Percentiles rank a stretch among this genome's conserved stretches.
Evolutionary conservation across 495 filamentous ascomycete genomes (phyloP).

Genomic region (Geoglossum glabrum): DNA sequence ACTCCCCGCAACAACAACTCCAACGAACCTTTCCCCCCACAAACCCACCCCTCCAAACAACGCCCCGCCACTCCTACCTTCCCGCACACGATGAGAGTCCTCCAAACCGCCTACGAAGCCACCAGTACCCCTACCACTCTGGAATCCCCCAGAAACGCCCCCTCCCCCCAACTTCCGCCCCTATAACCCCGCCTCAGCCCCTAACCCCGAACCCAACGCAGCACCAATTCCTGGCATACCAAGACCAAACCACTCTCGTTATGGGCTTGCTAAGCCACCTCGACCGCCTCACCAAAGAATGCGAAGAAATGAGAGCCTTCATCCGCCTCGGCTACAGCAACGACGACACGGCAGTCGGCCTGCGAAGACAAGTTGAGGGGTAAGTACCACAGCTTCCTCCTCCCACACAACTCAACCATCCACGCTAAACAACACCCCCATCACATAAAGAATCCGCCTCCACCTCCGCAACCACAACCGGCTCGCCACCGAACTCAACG

Average conservation of each 20-base stretch:
- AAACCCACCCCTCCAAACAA: background rate
- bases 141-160: background rate
- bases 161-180: background rate
- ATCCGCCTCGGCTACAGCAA: conserved; percentile 10
- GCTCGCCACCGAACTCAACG: conserved; percentile 10
- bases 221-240: conserved; percentile 8
- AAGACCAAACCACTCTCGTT: conserved; percentile 13
- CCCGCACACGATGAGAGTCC: background rate
- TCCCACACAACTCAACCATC: too few species aligned
- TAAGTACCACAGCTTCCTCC: background rate
- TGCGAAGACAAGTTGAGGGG: background rate
- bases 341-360: background rate
- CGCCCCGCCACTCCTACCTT: background rate
- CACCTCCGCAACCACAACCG: conserved; percentile 11
- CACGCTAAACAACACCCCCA: background rate
- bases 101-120: background rate
- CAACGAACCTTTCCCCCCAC: background rate
- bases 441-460: conserved; percentile 7
- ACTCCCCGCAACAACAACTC: background rate
- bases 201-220: background rate
- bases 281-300: conserved; percentile 9
- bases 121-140: background rate
- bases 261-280: conserved; percentile 13
- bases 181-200: background rate
- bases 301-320: conserved; percentile 12